phyloP scores from a whole-genome alignment of 768 basidiomycete genomes.

The Jaapia argillacea region DNA sequence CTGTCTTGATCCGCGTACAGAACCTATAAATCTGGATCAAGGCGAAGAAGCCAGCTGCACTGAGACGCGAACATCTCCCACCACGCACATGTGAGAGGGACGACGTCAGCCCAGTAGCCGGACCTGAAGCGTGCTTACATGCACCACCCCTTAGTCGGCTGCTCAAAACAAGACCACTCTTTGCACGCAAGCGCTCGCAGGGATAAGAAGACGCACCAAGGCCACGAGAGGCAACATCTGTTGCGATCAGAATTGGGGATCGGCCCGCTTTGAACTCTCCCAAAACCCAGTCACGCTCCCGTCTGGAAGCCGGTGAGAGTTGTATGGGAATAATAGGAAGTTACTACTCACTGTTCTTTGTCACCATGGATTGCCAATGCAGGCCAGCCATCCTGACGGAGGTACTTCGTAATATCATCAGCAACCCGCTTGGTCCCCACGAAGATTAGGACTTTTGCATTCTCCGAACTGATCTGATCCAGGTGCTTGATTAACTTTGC shows the following conservation, averaged over 20 bases:
- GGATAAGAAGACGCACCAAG: slow-evolving; percentile 76
- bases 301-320: slow-evolving; percentile 31
- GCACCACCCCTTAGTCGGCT: too few species aligned
- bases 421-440: slow-evolving; percentile 96
- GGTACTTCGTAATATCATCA: slow-evolving; percentile 96
- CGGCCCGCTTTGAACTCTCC: slow-evolving; percentile 97
- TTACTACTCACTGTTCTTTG: slow-evolving; percentile 80
- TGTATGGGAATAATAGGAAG: background rate
- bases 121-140: too few species aligned
- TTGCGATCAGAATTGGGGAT: slow-evolving; percentile 96
- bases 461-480: slow-evolving; percentile 91
- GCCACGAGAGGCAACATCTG: slow-evolving; percentile 99
- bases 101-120: too few species aligned
- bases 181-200: slow-evolving; percentile 7
- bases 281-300: slow-evolving; percentile 98
- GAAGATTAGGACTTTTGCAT: slow-evolving; percentile 98
- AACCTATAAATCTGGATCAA: background rate
- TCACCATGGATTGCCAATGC: slow-evolving; percentile 98
- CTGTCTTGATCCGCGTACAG: background rate
- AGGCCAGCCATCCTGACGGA: slow-evolving; percentile 99
- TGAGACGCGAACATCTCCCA: too few species aligned
- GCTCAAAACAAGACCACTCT: too few species aligned
- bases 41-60: too few species aligned
- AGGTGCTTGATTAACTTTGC: slow-evolving; percentile 93
- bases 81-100: too few species aligned